Conservation (phyloP, 2,329 filamentous ascomycete species). For the Penicillium capsulatum region DNA sequence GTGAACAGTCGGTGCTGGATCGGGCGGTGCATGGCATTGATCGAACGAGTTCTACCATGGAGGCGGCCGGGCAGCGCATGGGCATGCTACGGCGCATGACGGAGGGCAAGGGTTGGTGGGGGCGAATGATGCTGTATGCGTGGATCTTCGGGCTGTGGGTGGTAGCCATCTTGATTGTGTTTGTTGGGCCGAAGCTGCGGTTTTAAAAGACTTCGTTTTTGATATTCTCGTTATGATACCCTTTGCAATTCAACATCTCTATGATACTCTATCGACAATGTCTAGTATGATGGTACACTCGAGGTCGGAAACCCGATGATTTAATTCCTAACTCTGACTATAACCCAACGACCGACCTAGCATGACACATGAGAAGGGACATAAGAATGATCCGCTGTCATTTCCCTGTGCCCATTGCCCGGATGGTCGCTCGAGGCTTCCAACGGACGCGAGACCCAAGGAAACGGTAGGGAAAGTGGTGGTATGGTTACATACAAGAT, state of each 20-base stretch:
- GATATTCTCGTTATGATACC: conserved; percentile 8
- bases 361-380: conserved; percentile 38
- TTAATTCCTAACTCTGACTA: conserved; percentile 28
- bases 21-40: conserved; percentile 72
- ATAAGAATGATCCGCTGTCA: conserved; percentile 30
- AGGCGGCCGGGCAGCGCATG: conserved; percentile 72
- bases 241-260: neutral
- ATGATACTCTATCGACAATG: too few relatives aligned
- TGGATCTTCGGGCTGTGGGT: conserved; percentile 81
- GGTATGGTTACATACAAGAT: conserved; percentile 34
- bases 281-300: too few relatives aligned
- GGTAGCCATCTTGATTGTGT: conserved; percentile 72
- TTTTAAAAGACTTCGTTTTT: conserved; percentile 53
- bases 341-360: conserved; percentile 33
- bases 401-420: conserved; percentile 26
- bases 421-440: conserved; percentile 22
- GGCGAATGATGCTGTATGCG: conserved; percentile 74
- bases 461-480: conserved; percentile 25
- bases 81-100: conserved; percentile 71
- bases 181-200: conserved; percentile 80
- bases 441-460: conserved; percentile 27
- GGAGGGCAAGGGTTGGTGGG: conserved; percentile 85
- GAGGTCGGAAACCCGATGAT: conserved; percentile 23
- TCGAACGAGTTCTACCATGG: conserved; percentile 70
- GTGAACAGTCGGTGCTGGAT: conserved; percentile 67